A percentile compares a stretch with the other conserved stretches of the same genome.
Conservation (phyloP, 1,284 basidiomycete genomes). For the Albatrellus sp. region DNA sequence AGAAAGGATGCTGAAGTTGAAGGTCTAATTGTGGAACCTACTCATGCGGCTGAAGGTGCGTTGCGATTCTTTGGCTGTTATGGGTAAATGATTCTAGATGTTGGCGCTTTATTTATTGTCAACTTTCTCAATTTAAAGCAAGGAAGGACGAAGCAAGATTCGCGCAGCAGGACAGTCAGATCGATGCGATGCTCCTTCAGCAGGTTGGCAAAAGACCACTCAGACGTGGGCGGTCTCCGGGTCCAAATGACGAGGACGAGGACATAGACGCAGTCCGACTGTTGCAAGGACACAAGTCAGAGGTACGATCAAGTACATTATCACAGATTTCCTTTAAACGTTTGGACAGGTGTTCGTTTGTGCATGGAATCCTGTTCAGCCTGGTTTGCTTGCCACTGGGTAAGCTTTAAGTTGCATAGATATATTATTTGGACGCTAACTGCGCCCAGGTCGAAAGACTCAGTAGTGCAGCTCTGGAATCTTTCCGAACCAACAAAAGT, state of each 20-base stretch:
- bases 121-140: constrained; percentile 1
- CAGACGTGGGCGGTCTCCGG: constrained; percentile 6
- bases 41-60: constrained; percentile 18
- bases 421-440: not conserved
- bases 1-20: constrained; percentile 15
- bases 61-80: constrained; percentile 1
- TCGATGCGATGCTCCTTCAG: not conserved
- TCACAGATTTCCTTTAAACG: not conserved
- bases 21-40: constrained; percentile 15
- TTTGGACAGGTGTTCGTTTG: constrained; percentile 63
- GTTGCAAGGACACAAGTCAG: constrained; percentile 47
- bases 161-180: not conserved
- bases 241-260: constrained; percentile 5
- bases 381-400: constrained; percentile 61
- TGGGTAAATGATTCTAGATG: not conserved
- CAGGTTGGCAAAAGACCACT: constrained; percentile 4
- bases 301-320: constrained; percentile 28
- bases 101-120: not conserved
- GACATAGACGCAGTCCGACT: constrained; percentile 28
- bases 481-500: constrained; percentile 31
- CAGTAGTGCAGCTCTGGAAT: constrained; percentile 65
- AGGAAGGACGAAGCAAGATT: not conserved
- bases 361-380: constrained; percentile 63
- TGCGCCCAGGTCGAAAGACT: constrained; percentile 55
- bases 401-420: constrained; percentile 21